These are phyloP conservation scores for Phialophora verrucosa DNA, from an alignment of 2,329 filamentous ascomycete species.

Conservation along the genomic window DNA sequence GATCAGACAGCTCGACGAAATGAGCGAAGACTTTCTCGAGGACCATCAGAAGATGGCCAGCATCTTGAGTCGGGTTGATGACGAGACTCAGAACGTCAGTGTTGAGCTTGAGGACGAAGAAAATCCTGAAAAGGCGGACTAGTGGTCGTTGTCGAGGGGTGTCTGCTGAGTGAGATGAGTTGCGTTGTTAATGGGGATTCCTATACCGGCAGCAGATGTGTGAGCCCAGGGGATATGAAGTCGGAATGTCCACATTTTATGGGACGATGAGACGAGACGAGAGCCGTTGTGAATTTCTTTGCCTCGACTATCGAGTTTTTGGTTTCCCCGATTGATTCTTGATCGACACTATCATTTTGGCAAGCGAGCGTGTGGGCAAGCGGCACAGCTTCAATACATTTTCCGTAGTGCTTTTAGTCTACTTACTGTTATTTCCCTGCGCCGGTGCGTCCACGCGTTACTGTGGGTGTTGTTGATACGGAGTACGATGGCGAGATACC, in stretches of 20 bases:
- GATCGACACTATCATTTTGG: conserved; percentile 8
- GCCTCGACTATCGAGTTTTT: neutral
- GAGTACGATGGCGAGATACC: neutral
- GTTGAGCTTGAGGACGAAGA: conserved; percentile 10
- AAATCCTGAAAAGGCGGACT: conserved; percentile 6
- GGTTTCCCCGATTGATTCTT: neutral
- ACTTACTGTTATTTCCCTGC: too few relatives aligned
- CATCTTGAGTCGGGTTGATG: conserved; percentile 32
- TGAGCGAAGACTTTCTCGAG: conserved; percentile 53
- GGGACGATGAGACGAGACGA: neutral
- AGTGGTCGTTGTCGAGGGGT: conserved; percentile 11
- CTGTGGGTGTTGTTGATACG: neutral
- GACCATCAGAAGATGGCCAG: conserved; percentile 44
- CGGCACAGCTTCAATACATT: neutral
- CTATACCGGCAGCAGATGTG: neutral
- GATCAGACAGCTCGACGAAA: conserved; percentile 40
- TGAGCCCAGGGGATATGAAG: neutral
- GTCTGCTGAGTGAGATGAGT: neutral
- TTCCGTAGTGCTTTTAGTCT: neutral
- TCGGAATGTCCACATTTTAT: neutral
- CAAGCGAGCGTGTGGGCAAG: neutral
- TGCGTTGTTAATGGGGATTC: neutral
- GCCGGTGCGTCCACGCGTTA: too few relatives aligned
- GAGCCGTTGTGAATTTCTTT: neutral
- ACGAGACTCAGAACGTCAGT: conserved; percentile 18